A percentile compares a stretch with the other conserved stretches of the same genome.
Evolutionary conservation across 1,284 basidiomycete species (phyloP).

Genomic region (Wallemia mellicola): DNA sequence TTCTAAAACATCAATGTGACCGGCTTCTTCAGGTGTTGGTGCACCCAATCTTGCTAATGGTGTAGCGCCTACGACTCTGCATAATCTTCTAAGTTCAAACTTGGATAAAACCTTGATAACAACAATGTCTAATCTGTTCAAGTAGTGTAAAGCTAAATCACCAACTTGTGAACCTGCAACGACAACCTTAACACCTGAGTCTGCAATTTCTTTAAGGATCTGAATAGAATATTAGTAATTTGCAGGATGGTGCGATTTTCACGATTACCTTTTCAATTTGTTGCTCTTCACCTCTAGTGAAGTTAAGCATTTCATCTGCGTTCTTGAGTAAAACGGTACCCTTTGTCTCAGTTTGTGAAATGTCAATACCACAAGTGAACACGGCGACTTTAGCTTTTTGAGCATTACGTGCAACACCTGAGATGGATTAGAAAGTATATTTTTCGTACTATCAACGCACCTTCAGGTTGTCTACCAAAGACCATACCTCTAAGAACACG

Average conservation of each 20-base stretch:
- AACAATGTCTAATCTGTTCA: constrained; percentile 73
- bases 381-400: constrained; percentile 67
- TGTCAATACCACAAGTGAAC: constrained; percentile 72
- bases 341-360: constrained; percentile 94
- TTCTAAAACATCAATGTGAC: constrained; percentile 76
- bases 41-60: constrained; percentile 85
- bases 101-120: constrained; percentile 95
- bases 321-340: constrained; percentile 90
- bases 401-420: constrained; percentile 29
- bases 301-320: constrained; percentile 87
- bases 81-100: constrained; percentile 79
- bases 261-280: constrained; percentile 85
- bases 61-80: constrained; percentile 82
- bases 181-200: constrained; percentile 76
- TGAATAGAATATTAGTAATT: too few relatives aligned
- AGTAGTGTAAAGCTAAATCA: constrained; percentile 88
- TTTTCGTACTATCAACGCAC: too few relatives aligned
- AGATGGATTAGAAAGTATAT: too few relatives aligned
- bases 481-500: constrained; percentile 93
- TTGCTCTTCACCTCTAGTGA: constrained; percentile 80
- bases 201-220: constrained; percentile 90
- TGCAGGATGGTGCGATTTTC: too few relatives aligned
- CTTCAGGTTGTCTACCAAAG: constrained; percentile 82
- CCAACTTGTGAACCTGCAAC: constrained; percentile 77
- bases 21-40: constrained; percentile 85